phyloP scores from a whole-genome alignment of 306 rosid genomes.

The peach (Prunus persica) region DNA sequence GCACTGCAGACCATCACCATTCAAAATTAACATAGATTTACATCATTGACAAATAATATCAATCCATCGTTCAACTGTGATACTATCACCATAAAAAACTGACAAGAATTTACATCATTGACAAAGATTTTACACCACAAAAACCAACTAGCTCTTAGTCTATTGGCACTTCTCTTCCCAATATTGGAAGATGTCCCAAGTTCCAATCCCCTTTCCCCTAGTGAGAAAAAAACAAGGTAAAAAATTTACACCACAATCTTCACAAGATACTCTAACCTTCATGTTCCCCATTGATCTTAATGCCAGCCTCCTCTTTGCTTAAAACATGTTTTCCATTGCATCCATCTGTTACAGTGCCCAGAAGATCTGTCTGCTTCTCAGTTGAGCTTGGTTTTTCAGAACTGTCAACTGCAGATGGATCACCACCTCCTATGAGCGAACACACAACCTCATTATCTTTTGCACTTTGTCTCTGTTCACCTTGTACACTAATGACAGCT shows the following conservation, averaged over 20 bases:
- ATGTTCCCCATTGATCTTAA: background rate
- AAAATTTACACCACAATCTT: constrained; percentile 19
- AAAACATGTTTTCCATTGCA: constrained; percentile 13
- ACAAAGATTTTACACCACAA: too few species aligned
- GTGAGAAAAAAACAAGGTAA: background rate
- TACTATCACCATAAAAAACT: background rate
- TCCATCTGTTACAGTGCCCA: constrained; percentile 12
- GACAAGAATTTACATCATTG: too few species aligned
- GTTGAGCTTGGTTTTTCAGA: constrained; percentile 28
- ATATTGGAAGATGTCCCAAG: too few species aligned
- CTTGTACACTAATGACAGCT: constrained; percentile 8
- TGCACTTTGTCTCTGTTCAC: constrained; percentile 17
- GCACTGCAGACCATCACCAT: background rate
- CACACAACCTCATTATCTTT: constrained; percentile 14
- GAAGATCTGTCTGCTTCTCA: constrained; percentile 27
- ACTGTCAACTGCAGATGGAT: constrained; percentile 10
- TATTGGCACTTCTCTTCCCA: too few species aligned
- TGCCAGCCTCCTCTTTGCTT: constrained; percentile 13
- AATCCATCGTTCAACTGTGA: background rate
- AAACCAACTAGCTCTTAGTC: too few species aligned
- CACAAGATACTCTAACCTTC: background rate
- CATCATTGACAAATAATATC: background rate
- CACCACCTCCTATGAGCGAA: constrained; percentile 4
- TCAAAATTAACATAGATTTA: background rate
- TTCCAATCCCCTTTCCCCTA: too few species aligned